A percentile compares a stretch with the other conserved stretches of the same genome.
Evolutionary conservation across 164 flowering plant species (phyloP).

Genomic region (Chimonanthus praecox): DNA sequence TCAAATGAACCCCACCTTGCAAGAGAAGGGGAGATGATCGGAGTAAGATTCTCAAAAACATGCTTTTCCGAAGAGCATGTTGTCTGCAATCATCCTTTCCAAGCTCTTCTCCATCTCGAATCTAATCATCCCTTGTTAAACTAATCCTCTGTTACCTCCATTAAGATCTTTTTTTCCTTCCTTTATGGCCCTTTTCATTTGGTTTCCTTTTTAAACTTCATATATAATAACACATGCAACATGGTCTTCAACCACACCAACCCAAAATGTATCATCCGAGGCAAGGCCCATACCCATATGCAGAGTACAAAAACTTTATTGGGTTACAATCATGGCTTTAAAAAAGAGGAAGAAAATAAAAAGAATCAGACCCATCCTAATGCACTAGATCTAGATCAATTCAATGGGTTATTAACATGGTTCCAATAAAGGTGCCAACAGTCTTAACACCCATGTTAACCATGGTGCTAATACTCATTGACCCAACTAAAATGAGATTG

Average conservation of each 20-base stretch:
- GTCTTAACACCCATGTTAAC: no score
- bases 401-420: no score
- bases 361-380: no score
- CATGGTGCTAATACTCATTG: no score
- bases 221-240: slow-evolving; percentile 1
- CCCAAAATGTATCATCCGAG: not conserved
- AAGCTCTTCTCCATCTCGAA: slow-evolving; percentile 36
- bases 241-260: not conserved
- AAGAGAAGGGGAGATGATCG: slow-evolving; percentile 40
- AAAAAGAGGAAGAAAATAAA: no score
- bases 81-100: slow-evolving; percentile 45
- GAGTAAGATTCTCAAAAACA: slow-evolving; percentile 42
- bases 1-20: not conserved
- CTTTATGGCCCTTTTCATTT: slow-evolving; percentile 5
- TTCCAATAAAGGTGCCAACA: no score
- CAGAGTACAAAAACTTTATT: no score
- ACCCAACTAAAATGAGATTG: no score
- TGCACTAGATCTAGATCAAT: no score
- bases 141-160: not conserved
- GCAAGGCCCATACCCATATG: no score
- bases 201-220: not conserved
- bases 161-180: slow-evolving; percentile 6
- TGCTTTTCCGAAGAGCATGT: slow-evolving; percentile 43
- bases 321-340: no score
- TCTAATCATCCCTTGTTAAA: slow-evolving; percentile 31